Evolutionary conservation across 129 eudicot species (phyloP), one percentile per base, ranked within the genome.

Genomic region (Artemisia annua): DNA sequence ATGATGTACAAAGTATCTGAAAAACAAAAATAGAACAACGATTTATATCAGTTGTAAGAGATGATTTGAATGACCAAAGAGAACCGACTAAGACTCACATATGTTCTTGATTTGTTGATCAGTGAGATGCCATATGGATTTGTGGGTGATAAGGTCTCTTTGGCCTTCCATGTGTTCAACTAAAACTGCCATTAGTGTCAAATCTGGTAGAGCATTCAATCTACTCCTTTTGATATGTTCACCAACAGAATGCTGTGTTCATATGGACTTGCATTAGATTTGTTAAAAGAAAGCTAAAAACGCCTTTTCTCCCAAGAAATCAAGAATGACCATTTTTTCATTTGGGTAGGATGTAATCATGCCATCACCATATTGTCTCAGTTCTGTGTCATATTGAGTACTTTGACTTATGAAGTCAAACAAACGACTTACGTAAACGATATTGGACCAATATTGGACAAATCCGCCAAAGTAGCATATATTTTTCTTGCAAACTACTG

Each of bases 161-260:
- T 92, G 96, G 62, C 97, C 97, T 74, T 88, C 89, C 77, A 79
- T 66, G 50, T 88, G 97, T 83, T 92, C 96, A 20, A 92, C 98
- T 8, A 92, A 56, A 66, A 92, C 91, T 2, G 92, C 98, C 96
- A 92, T 92, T 57, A 92, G 81, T 67, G 96, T 83, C 87, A 83
- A 89, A 77, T 92, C 91, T 13, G 96, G 96, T 7, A 92, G 28
- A 10, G 96, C 98, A 0, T 81, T 87, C 73, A 76, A 79, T 82
- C 69, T 78, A 15, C 81, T 72, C 58, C 66, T 80, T 73, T 80
- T 82, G n/a, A 18, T 74, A 15, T 83, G 77, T 57, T 73, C 79
- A 60, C 84, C 76, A 67, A 16, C 13, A 2, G 68, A 66, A 35
- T 55, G 63, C 76, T 70, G 22, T 53, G 19, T 66, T 67, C 60